Conservation (phyloP, 805 yeast genomes). For the Maudiozyma bulderi region DNA sequence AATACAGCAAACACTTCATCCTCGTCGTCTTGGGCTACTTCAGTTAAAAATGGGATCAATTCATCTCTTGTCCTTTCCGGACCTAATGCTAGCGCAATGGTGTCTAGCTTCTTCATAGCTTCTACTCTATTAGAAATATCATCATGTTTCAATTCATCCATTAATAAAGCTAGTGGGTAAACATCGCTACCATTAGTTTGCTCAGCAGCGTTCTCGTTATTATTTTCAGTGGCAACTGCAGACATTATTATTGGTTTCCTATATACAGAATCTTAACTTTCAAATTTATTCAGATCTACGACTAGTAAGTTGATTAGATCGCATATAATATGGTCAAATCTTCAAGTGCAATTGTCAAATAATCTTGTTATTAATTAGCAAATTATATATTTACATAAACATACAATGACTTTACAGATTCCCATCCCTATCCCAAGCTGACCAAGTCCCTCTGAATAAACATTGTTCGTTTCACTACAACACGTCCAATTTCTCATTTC, state of each 20-base stretch:
- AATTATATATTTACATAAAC: no score
- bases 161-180: conserved; percentile 87
- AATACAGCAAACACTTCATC: conserved; percentile 94
- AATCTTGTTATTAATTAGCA: no score
- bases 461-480: no score
- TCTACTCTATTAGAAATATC: conserved; percentile 88
- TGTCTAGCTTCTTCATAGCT: conserved; percentile 89
- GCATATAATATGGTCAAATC: no score
- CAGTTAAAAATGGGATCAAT: conserved; percentile 77
- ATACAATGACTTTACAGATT: no score
- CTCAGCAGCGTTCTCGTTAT: neutral
- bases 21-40: conserved; percentile 89
- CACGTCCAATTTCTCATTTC: no score
- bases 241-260: neutral
- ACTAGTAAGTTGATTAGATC: no score
- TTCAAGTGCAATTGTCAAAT: no score
- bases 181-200: conserved; percentile 35
- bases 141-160: conserved; percentile 96
- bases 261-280: no score
- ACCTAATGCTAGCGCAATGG: conserved; percentile 91
- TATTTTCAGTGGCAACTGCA: conserved; percentile 3
- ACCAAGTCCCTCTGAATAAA: no score
- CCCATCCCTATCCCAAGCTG: no score
- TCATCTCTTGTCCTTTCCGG: conserved; percentile 87
- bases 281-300: no score